Evolutionary conservation across 1,284 basidiomycete species (phyloP).

Genomic region (Apiotrichum gamsii): DNA sequence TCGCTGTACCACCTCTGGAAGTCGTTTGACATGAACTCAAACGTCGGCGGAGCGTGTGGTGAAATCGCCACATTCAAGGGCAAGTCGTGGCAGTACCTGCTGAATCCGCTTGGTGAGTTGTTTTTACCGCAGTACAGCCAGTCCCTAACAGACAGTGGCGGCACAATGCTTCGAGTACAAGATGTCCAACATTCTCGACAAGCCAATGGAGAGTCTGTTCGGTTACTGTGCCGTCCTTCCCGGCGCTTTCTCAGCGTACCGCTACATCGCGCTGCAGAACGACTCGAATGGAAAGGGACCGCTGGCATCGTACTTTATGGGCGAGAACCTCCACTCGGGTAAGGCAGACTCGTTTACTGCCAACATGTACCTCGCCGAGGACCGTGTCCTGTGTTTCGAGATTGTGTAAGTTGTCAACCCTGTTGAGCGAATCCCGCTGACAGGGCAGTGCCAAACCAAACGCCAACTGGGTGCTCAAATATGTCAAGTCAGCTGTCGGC

Average conservation of each 20-base stretch:
- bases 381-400: conserved; percentile 96
- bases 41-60: conserved; percentile 88
- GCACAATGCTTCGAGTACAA: conserved; percentile 95
- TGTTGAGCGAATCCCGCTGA: conserved; percentile 1
- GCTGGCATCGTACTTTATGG: conserved; percentile 92
- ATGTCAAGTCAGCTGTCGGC: conserved; percentile 88
- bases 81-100: conserved; percentile 67
- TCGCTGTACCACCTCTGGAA: conserved; percentile 89
- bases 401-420: conserved; percentile 58
- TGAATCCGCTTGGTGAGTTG: conserved; percentile 72
- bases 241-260: conserved; percentile 88
- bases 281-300: conserved; percentile 79
- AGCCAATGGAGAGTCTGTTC: conserved; percentile 86
- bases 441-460: conserved; percentile 66
- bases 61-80: conserved; percentile 93
- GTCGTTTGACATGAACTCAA: conserved; percentile 83
- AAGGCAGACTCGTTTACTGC: conserved; percentile 94
- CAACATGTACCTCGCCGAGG: conserved; percentile 48
- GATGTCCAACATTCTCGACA: conserved; percentile 80
- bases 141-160: conserved; percentile 60
- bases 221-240: conserved; percentile 76
- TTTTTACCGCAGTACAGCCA: too few species aligned
- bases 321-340: conserved; percentile 80
- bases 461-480: conserved; percentile 87
- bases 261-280: conserved; percentile 59